phyloP scores from a whole-genome alignment of 1,284 basidiomycete genomes.

The Leccinum subspadiceum region DNA sequence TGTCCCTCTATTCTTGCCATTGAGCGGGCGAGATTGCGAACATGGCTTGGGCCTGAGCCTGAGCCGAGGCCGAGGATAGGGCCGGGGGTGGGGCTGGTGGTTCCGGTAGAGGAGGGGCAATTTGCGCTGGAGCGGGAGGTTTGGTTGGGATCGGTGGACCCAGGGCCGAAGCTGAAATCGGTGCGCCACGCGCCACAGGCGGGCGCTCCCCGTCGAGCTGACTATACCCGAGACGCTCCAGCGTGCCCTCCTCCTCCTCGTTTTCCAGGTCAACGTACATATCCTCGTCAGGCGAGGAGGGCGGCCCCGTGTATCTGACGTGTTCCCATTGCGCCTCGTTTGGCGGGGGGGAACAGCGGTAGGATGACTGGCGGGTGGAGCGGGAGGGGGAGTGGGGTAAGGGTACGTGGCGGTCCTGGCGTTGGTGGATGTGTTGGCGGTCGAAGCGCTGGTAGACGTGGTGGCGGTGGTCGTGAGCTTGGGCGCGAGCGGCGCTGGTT shows the following conservation, averaged over 20 bases:
- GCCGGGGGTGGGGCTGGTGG: background rate
- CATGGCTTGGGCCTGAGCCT: too few species aligned
- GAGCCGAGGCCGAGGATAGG: too few species aligned
- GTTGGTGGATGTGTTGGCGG: background rate
- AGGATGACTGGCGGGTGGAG: background rate
- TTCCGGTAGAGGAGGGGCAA: background rate
- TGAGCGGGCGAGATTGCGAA: too few species aligned
- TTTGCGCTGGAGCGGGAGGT: background rate
- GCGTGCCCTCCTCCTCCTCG: background rate
- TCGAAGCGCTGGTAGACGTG: background rate
- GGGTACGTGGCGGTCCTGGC: background rate
- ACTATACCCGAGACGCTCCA: slow-evolving; percentile 23
- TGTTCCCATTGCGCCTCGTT: slow-evolving; percentile 27
- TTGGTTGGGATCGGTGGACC: background rate
- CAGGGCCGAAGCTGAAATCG: background rate
- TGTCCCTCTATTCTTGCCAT: too few species aligned
- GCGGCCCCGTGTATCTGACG: slow-evolving; percentile 13
- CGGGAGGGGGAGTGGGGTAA: background rate
- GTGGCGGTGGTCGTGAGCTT: slow-evolving; percentile 20
- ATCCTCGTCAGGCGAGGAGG: slow-evolving; percentile 20
- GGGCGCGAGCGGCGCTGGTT: slow-evolving; percentile 23
- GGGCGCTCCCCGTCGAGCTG: slow-evolving; percentile 11
- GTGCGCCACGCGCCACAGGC: background rate
- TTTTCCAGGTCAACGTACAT: background rate
- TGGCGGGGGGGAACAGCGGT: slow-evolving; percentile 5